Evolutionary conservation across 208 protist genomes (phyloP), one percentile per base, ranked within the genome.

Genomic region (Trypanosoma cruzi): DNA sequence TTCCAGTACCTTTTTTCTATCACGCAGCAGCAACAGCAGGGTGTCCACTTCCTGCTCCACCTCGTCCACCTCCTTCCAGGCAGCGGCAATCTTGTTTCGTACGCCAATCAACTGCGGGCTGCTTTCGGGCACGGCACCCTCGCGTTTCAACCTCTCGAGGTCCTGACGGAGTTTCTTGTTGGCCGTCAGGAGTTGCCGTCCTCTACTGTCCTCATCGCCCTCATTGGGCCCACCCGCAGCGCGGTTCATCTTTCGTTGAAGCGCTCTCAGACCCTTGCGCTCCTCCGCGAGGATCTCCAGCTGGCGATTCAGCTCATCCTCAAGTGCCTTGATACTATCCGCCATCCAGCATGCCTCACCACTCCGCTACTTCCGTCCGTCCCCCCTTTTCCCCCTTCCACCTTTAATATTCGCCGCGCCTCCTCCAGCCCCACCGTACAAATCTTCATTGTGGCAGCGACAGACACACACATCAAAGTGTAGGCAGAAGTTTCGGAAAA

Each of bases 51-150:
- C 90, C 14, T 56, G 72, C 58, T 86, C 80, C 20, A 88, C 64
- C 58, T 84, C 55, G 11, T 46, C 75, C 7, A 90, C 82, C 44
- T 93, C 70, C 59, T 77, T 74, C 46, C 71, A 56, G n/a, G 86
- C 79, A 26, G 77, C 78, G 29, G 60, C 75, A 24, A 90, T 70
- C 53, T 86, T 79, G 55, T 96, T 96, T 13, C 70, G 73, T 56
- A 88, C 82, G 52, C 91, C 85, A 22, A 83, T 48, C 37, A 93
- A 84, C 14, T 79, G 81, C 14, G 88, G 82, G 50, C 88, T 77
- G 28, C 65, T 75, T 6, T 72, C 58, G 36, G 80, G 72, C 54
- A n/a, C n/a, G n/a, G 71, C 52, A 34, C 77, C 53, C 59, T 64
- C 54, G 7, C 60, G 69, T 36, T 60, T 44, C 5, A 84, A 20